Base-by-base conservation (phyloP, 352 stramenopile species). In the Phytopythium aichiense region DNA sequence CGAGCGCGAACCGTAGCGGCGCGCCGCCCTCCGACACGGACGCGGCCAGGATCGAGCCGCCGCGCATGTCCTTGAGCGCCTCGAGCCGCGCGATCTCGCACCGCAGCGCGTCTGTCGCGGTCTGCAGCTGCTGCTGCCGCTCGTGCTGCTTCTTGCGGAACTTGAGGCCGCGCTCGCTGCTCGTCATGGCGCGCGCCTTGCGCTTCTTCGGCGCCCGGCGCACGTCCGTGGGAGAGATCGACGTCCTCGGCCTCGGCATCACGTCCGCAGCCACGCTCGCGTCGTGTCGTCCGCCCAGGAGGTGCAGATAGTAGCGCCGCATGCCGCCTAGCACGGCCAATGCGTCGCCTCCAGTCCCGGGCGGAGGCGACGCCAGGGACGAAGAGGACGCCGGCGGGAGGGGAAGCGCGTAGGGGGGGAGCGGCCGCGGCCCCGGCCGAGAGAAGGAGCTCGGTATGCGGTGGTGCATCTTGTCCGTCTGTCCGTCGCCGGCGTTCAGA, bases 81-180 rank as follows among this genome's bases (percentile, higher is more conserved):
- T 64, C 45, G 18, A 80, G 72, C 23, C 58, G 63, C 22, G 58
- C 60, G 31, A 80, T 64, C 20, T 72, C 57, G 20, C 61, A 50
- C 2, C 65, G 70, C 56, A 80, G 56, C 28, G 16, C 37, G 28
- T 69, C 37, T 4, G 63, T 69, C 12, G 60, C 33, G 5, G 49
- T 7, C 16, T 58, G 18, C 23, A 74, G 45, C n/a, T 54, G 18
- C 45, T 66, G 43, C 56, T 74, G 56, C 15, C 48, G 58, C 60
- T 71, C 60, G n/a, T 71, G 52, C 35, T 71, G 67, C 12, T 67
- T 60, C 48, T 65, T 54, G 40, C 67, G 67, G 53, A 74, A 74
- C 56, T 71, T 71, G 48, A 74, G 22, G 33, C 67, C 64, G n/a
- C 64, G 67, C 45, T 73, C 63, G 51, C 67, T 73, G 51, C 60